phyloP scores from a whole-genome alignment of 2,329 filamentous ascomycete genomes.

The Penicillium sp. region DNA sequence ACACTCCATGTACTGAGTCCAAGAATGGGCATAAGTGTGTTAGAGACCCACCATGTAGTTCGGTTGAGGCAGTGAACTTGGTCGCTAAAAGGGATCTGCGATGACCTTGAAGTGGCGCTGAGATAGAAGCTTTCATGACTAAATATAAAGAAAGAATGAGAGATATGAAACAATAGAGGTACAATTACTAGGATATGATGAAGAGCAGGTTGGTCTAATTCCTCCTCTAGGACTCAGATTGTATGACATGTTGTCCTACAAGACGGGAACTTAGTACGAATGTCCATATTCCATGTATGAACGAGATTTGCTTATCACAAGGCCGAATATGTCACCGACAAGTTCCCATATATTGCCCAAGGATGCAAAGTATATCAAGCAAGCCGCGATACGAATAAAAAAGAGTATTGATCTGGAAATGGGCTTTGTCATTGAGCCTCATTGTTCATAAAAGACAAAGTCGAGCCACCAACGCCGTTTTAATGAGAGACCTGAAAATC shows the following conservation, averaged over 20 bases:
- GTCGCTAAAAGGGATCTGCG: too few species aligned
- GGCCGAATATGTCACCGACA: neutral
- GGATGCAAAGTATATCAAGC: neutral
- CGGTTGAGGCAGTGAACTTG: too few species aligned
- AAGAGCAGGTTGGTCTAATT: too few species aligned
- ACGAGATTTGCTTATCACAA: neutral
- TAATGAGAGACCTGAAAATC: conserved; percentile 23
- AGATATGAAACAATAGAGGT: too few species aligned
- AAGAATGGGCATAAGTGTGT: too few species aligned
- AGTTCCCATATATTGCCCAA: neutral
- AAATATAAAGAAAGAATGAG: too few species aligned
- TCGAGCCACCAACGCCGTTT: conserved; percentile 35
- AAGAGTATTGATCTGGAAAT: neutral
- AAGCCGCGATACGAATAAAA: neutral
- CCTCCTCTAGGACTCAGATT: too few species aligned
- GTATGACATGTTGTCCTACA: neutral
- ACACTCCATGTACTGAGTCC: too few species aligned
- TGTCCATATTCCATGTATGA: neutral
- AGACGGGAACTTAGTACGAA: neutral
- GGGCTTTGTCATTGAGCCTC: neutral
- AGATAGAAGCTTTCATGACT: too few species aligned
- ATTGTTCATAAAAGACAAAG: conserved; percentile 8
- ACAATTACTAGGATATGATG: too few species aligned
- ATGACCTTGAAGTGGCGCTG: too few species aligned
- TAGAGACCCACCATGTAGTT: too few species aligned